Evolutionary conservation across 2,329 filamentous ascomycete genomes (phyloP).

Genomic region (Arachnomyces sp.): DNA sequence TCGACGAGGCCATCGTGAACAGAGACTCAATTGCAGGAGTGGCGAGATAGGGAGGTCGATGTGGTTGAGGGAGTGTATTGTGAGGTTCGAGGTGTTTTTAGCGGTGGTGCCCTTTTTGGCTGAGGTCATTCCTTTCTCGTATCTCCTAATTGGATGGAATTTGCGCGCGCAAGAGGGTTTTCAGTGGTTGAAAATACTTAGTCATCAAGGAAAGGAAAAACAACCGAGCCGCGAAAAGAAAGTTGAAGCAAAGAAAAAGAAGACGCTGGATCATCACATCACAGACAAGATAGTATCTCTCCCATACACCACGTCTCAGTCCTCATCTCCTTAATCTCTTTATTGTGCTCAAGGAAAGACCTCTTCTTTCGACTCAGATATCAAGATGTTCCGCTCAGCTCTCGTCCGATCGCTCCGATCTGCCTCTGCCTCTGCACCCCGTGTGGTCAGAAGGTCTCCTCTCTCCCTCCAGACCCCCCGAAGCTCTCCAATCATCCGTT

Average conservation of each 20-base stretch:
- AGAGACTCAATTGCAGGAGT: conserved; percentile 5
- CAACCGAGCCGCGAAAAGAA: conserved; percentile 23
- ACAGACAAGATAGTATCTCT: background rate
- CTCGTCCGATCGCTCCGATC: conserved; percentile 67
- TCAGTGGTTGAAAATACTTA: conserved; percentile 14
- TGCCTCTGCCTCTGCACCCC: conserved; percentile 43
- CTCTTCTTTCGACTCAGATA: conserved; percentile 11
- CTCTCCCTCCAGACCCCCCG: conserved; percentile 52
- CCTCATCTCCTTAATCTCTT: conserved; percentile 4
- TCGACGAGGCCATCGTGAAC: conserved; percentile 38
- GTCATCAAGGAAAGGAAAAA: conserved; percentile 9
- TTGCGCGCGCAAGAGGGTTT: conserved; percentile 20
- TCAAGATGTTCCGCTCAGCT: conserved; percentile 82
- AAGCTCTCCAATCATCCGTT: conserved; percentile 55
- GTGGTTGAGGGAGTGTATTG: conserved; percentile 15
- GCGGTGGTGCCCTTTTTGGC: conserved; percentile 15
- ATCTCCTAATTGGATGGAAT: conserved; percentile 29
- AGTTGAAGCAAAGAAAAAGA: background rate
- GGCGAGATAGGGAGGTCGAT: conserved; percentile 12
- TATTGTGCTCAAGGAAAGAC: conserved; percentile 3
- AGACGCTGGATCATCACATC: background rate
- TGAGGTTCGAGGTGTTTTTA: conserved; percentile 18
- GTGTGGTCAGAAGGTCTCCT: conserved; percentile 46
- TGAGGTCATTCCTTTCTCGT: conserved; percentile 36
- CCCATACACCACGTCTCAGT: conserved; percentile 6